Base-by-base conservation (phyloP, 2,329 filamentous ascomycete species). In the Pestalotiopsis sp. region DNA sequence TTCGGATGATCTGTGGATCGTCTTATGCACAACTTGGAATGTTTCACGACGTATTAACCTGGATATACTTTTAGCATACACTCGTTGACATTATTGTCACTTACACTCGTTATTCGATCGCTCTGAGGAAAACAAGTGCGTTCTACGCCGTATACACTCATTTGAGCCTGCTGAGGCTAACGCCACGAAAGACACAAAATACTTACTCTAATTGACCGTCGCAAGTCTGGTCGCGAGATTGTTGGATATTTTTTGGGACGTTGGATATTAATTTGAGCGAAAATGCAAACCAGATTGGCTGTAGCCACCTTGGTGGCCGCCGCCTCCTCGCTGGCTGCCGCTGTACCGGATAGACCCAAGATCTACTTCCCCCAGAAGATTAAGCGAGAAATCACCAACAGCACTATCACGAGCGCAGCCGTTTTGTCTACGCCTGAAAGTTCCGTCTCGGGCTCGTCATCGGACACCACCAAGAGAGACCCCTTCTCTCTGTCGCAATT, bases 31-130 rank as follows among this genome's bases (percentile, higher is more conserved):
- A 27, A 2, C 17, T 58, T 4, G 31, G 9, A 17, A 27, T 57
- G 40, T 58, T 40, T 25, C 45, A 36, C 45, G 14, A 66, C 62
- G 64, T 57, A 27, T 27, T 25, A 58, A 64, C 59, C 49, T 49
- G 49, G 40, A 9, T 65, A 56, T 25, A 45, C 40, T 38, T 52
- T 69, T 63, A 80, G 75, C 75, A 76, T 76, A 74, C 80, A 76
- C 78, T 81, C 79, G 73, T 83, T 83, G 80, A 81, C 80, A 80
- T 75, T 71, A 68, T 78, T 79, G 82, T 83, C 82, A 83, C 81
- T 78, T 83, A 83, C 82, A 81, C 79, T 83, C 82, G 81, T 83
- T 83, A 73, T 70, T 72, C 76, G 78, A 76, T 78, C 71, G 58
- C 71, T 78, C 80, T 82, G 80, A 83, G 80, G 79, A 70, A 73